These are phyloP conservation scores for Aspergillus avenaceus DNA, from an alignment of 495 filamentous ascomycete genomes.

Conservation along the genomic window DNA sequence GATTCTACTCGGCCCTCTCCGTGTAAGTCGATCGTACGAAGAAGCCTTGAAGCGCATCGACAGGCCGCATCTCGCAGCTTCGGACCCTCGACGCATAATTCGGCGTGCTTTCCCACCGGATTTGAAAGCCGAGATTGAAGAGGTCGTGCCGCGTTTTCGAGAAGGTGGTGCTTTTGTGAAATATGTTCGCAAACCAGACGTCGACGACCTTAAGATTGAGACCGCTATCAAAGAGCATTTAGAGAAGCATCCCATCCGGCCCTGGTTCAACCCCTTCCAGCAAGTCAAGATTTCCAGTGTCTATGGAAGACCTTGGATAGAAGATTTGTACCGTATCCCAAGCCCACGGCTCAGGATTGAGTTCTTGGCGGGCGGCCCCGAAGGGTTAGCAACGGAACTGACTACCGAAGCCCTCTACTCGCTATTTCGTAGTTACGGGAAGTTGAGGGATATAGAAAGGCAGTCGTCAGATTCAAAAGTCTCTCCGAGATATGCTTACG, in stretches of 20 bases:
- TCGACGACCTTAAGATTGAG: constrained; percentile 57
- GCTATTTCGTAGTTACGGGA: constrained; percentile 87
- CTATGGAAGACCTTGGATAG: constrained; percentile 84
- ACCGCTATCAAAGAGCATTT: constrained; percentile 50
- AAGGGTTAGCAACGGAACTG: constrained; percentile 64
- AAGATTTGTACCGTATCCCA: constrained; percentile 84
- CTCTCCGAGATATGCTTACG: constrained; percentile 68
- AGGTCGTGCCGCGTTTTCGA: constrained; percentile 76
- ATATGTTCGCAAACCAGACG: constrained; percentile 57
- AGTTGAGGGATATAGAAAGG: constrained; percentile 71
- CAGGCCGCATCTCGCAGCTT: constrained; percentile 50
- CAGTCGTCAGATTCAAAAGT: constrained; percentile 83
- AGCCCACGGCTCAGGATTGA: constrained; percentile 73
- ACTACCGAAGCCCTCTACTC: constrained; percentile 83
- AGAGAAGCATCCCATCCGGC: constrained; percentile 66
- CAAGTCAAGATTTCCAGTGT: constrained; percentile 66
- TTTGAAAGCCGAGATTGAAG: constrained; percentile 64
- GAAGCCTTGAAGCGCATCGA: constrained; percentile 62
- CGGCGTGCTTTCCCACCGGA: constrained; percentile 55
- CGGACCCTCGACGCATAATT: constrained; percentile 61
- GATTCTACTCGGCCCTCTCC: constrained; percentile 56
- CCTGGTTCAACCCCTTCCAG: constrained; percentile 86
- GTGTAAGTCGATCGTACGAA: constrained; percentile 51
- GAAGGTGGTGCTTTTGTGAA: constrained; percentile 95
- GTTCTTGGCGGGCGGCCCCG: constrained; percentile 67